These are phyloP conservation scores for Backusella liffmaniae DNA, from an alignment of 192 early-diverging fungal species.

Conservation along the genomic window DNA sequence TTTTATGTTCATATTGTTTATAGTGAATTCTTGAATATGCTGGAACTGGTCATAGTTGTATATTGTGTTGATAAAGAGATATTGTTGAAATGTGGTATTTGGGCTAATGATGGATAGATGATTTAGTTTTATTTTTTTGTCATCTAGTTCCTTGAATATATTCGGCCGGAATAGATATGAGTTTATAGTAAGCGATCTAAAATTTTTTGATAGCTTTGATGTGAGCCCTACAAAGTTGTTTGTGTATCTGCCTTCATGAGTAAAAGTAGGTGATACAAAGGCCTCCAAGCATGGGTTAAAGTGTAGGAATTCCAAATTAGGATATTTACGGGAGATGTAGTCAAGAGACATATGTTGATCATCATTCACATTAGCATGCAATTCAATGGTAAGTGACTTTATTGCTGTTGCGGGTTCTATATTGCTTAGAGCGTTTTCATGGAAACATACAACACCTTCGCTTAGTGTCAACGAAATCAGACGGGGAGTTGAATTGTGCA, in stretches of 20 bases:
- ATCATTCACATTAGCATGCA: not conserved
- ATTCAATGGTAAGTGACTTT: not conserved
- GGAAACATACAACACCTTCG: not conserved
- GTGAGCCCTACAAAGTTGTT: not conserved
- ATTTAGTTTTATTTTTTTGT: not conserved
- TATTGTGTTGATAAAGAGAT: not conserved
- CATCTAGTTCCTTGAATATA: not conserved
- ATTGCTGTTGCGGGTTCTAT: not conserved
- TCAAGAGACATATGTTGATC: not conserved
- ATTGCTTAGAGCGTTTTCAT: not conserved
- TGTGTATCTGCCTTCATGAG: not conserved
- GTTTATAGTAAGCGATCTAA: not conserved
- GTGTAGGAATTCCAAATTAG: not conserved
- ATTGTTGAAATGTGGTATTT: not conserved
- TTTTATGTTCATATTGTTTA: not conserved
- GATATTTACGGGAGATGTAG: not conserved
- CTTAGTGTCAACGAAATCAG: not conserved
- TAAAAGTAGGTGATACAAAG: not conserved
- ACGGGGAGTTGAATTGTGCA: not conserved
- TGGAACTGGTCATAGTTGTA: not conserved
- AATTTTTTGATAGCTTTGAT: not conserved
- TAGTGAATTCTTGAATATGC: not conserved
- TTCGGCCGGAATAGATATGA: not conserved
- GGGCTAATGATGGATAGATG: not conserved
- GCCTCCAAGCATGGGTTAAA: not conserved